A percentile compares a stretch with the other conserved stretches of the same genome.
These are phyloP conservation scores for Schizophyllum amplum DNA, from an alignment of 1,284 basidiomycete genomes.

Conservation along the genomic window DNA sequence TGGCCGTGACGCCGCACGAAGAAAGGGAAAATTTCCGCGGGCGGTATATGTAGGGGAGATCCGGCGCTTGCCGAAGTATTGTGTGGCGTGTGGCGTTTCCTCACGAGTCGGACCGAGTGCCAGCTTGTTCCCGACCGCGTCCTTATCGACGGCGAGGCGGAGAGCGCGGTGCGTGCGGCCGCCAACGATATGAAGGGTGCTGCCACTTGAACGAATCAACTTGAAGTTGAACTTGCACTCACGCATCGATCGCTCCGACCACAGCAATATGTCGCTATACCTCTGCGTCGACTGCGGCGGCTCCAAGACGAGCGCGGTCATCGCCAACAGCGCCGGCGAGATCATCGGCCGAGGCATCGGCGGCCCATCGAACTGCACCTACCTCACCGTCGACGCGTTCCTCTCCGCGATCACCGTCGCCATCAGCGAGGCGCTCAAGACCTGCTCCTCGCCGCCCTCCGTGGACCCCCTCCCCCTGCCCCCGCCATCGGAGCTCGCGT, in stretches of 20 bases:
- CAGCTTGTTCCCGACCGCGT: no score
- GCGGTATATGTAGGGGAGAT: conserved; percentile 18
- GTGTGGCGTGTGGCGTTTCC: no score
- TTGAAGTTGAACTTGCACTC: background rate
- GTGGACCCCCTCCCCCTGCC: conserved; percentile 32
- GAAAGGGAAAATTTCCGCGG: conserved; percentile 18
- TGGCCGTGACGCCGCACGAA: conserved; percentile 76
- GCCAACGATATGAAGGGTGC: no score
- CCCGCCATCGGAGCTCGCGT: conserved; percentile 26
- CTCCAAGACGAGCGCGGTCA: conserved; percentile 69
- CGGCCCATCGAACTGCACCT: conserved; percentile 65
- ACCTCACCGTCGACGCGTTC: conserved; percentile 45
- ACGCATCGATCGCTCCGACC: background rate
- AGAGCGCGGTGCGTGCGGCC: conserved; percentile 4
- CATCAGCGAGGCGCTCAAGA: conserved; percentile 45
- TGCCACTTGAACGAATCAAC: no score
- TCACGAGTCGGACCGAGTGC: no score
- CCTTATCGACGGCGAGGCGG: background rate
- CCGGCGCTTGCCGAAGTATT: no score
- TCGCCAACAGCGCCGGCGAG: conserved; percentile 44
- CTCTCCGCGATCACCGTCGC: conserved; percentile 38
- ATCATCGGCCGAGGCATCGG: conserved; percentile 55
- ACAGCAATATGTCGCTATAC: conserved; percentile 44
- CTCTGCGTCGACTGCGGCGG: conserved; percentile 79
- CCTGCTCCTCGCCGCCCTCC: conserved; percentile 27